Evolutionary conservation across 345 rosid species (phyloP).

Genomic region (Bruguiera sexangula): DNA sequence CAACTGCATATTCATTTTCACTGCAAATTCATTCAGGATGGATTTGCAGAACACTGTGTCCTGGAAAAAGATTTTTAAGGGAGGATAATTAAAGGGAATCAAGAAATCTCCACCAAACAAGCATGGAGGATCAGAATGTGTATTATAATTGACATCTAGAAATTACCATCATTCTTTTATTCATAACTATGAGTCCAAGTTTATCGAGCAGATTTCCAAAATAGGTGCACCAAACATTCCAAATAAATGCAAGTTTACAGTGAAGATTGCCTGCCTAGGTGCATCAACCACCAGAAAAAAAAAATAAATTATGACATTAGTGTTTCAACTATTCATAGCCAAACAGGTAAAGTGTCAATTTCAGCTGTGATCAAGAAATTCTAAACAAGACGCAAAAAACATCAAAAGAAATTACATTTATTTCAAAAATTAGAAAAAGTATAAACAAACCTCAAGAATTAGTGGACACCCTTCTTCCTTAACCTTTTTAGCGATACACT

Average conservation of each 20-base stretch:
- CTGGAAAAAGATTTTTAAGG: slow-evolving; percentile 19
- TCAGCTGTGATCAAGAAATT: too few species aligned
- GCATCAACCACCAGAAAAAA: too few species aligned
- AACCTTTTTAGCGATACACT: slow-evolving; percentile 21
- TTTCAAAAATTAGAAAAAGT: neutral
- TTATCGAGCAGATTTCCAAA: too few species aligned
- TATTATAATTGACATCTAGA: neutral
- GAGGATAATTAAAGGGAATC: neutral
- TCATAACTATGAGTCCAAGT: neutral
- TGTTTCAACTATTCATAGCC: too few species aligned
- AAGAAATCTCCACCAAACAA: neutral
- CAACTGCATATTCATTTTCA: slow-evolving; percentile 26
- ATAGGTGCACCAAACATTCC: too few species aligned
- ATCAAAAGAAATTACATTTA: neutral
- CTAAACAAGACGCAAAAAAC: neutral
- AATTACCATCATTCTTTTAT: neutral
- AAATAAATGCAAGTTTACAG: too few species aligned
- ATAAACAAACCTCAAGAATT: slow-evolving; percentile 32
- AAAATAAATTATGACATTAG: too few species aligned
- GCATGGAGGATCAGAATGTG: neutral
- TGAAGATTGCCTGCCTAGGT: too few species aligned
- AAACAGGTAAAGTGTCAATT: too few species aligned
- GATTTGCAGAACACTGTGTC: slow-evolving; percentile 39
- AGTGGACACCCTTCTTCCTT: slow-evolving; percentile 31
- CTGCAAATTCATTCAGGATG: slow-evolving; percentile 46